Evolutionary conservation across 2,329 filamentous ascomycete species (phyloP).

Genomic region (Xylariaceae sp.): DNA sequence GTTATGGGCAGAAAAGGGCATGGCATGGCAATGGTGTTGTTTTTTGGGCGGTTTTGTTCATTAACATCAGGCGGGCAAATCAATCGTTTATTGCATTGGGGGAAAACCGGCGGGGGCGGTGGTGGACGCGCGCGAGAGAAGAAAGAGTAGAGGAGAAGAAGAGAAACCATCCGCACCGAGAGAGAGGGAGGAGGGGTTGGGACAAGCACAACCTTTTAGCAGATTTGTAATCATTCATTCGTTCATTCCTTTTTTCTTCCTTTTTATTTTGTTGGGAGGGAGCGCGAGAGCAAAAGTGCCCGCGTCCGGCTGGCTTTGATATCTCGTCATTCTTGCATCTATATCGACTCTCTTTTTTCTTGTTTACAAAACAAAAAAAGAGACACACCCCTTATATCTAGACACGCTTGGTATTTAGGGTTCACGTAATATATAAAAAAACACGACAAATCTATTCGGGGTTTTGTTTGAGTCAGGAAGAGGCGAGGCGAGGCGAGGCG

Average conservation of each 20-base stretch:
- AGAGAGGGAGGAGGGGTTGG: background rate
- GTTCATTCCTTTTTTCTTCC: background rate
- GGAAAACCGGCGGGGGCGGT: too few species aligned
- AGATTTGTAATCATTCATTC: constrained; percentile 20
- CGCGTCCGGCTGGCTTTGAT: too few species aligned
- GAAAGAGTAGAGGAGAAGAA: background rate
- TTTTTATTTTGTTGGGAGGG: background rate
- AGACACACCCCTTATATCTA: too few species aligned
- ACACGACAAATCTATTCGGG: too few species aligned
- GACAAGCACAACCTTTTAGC: constrained; percentile 1
- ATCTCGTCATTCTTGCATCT: constrained; percentile 5
- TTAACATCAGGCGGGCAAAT: background rate
- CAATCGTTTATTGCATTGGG: constrained; percentile 7
- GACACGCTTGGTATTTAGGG: too few species aligned
- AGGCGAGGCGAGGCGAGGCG: too few species aligned
- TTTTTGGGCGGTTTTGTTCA: constrained; percentile 9
- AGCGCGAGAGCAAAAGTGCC: too few species aligned
- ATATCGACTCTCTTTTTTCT: background rate
- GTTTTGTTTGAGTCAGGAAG: too few species aligned
- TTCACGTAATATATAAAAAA: too few species aligned
- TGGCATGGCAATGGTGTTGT: constrained; percentile 9
- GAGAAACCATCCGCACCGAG: constrained; percentile 3
- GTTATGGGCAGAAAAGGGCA: constrained; percentile 10
- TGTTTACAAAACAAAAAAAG: too few species aligned
- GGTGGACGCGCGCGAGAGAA: too few species aligned